These are phyloP conservation scores for Saccharomycopsis hybrid DNA, from an alignment of 1,139 yeast genomes.

Conservation along the genomic window DNA sequence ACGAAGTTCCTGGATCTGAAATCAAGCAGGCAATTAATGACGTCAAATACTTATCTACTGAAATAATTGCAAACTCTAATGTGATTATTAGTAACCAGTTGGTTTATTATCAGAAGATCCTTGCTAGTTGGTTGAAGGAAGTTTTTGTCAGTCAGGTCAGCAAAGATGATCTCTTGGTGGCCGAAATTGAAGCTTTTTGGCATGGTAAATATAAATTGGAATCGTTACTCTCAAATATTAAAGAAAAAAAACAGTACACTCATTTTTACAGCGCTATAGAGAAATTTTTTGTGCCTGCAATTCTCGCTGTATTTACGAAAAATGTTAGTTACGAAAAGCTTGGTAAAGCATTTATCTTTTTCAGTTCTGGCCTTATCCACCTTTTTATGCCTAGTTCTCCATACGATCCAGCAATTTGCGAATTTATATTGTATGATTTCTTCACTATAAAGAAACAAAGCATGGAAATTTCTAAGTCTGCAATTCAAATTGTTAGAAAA, in stretches of 20 bases:
- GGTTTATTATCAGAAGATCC: slow-evolving; percentile 31
- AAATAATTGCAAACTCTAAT: slow-evolving; percentile 40
- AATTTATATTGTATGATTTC: slow-evolving; percentile 55
- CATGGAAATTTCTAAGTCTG: slow-evolving; percentile 30
- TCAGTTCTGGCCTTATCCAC: slow-evolving; percentile 61
- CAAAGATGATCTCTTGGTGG: neutral
- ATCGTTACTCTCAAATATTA: no score
- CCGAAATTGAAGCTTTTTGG: no score
- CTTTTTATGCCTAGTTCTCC: slow-evolving; percentile 77
- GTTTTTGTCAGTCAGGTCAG: slow-evolving; percentile 34
- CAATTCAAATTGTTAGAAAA: slow-evolving; percentile 45
- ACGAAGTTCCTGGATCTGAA: slow-evolving; percentile 39
- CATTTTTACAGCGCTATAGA: neutral
- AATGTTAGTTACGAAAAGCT: slow-evolving; percentile 28
- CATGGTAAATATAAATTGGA: neutral
- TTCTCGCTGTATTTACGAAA: neutral
- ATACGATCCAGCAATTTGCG: slow-evolving; percentile 87
- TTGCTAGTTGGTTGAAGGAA: slow-evolving; percentile 43
- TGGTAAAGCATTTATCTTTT: slow-evolving; percentile 66
- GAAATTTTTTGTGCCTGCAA: slow-evolving; percentile 5
- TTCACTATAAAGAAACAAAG: slow-evolving; percentile 28
- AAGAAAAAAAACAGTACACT: neutral
- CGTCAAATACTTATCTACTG: slow-evolving; percentile 38
- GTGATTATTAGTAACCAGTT: slow-evolving; percentile 38
- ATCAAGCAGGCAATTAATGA: slow-evolving; percentile 52